Evolutionary conservation across 148 eudicot genomes (phyloP).

Genomic region (Chenopodium album): DNA sequence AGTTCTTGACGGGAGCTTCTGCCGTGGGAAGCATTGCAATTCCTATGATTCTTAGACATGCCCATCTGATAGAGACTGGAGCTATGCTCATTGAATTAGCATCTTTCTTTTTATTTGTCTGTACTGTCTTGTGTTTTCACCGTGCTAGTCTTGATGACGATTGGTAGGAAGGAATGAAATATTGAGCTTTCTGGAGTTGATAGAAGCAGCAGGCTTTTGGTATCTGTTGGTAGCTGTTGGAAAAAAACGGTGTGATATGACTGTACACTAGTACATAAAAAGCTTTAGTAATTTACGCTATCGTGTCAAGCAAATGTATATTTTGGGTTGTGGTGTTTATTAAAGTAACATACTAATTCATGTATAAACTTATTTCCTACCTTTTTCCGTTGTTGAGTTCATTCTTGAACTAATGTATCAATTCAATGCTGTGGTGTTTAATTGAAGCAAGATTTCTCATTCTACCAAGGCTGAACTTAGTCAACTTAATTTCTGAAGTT

Average conservation of each 20-base stretch:
- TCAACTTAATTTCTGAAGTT: too few relatives aligned
- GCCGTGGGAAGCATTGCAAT: constrained; percentile 95
- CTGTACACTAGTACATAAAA: background rate
- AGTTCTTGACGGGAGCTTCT: constrained; percentile 95
- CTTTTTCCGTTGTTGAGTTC: background rate
- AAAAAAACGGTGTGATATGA: background rate
- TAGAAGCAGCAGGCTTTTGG: background rate
- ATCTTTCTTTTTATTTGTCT: constrained; percentile 81
- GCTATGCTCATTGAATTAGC: constrained; percentile 85
- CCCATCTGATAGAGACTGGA: constrained; percentile 68
- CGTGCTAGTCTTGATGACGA: constrained; percentile 86
- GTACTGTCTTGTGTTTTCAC: constrained; percentile 91
- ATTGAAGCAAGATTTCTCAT: too few relatives aligned
- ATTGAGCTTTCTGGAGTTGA: background rate
- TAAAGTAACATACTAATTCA: background rate
- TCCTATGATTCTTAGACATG: constrained; percentile 86
- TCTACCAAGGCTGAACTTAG: too few relatives aligned
- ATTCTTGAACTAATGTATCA: background rate
- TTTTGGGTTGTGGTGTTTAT: background rate
- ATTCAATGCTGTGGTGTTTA: background rate
- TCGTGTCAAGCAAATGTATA: constrained; percentile 1
- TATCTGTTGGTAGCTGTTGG: background rate
- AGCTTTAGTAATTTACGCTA: background rate
- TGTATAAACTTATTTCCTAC: constrained; percentile 4
- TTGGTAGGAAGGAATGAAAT: constrained; percentile 37